Base-by-base conservation (phyloP, 768 basidiomycete genomes). In the Asterophora parasitica region DNA sequence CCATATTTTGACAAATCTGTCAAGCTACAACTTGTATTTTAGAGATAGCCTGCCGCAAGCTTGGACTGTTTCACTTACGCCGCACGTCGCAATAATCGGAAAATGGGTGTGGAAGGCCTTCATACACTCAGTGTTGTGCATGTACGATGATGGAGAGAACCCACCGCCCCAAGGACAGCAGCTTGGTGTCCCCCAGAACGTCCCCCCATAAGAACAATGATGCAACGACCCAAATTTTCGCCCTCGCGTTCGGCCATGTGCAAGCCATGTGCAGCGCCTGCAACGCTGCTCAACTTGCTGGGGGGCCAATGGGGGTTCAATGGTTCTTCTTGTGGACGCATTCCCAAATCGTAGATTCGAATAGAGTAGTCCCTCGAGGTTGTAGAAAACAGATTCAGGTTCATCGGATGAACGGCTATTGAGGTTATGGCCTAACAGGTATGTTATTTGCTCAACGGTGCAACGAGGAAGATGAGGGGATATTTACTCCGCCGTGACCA, bases 1-100 rank as follows among this genome's bases (percentile, higher is more conserved):
- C 88, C 88, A 91, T 5, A 91, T 86, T 63, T 89, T 89, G 28
- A 88, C 77, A 2, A 72, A 67, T 49, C 85, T 76, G 53, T 91
- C 88, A 54, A 88, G 69, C 88, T 90, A 37, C 44, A 11, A 47
- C 28, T 12, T 36, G 23, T 13, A 26, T 36, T 12, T n/a, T 51
- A 36, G 28, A 31, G 30, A 11, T 37, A 34, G 33, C 15, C 44
- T 34, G 4, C 36, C 19, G 35, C 12, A 42, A 19, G 45, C 16
- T 4, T 26, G 30, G 20, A 20, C 42, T 33, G 16, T 9, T 20
- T 10, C 5, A 67, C 81, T 50, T 61, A 89, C 88, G 16, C 88
- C 88, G 57, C 86, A 84, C 12, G 88, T 91, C 8, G 86, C 87
- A 43, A 91, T 72, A 12, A 90, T 54, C 4, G 85, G 84, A 43